Evolutionary conservation across 345 rosid genomes (phyloP).

Genomic region (Eucalyptus urophylla): DNA sequence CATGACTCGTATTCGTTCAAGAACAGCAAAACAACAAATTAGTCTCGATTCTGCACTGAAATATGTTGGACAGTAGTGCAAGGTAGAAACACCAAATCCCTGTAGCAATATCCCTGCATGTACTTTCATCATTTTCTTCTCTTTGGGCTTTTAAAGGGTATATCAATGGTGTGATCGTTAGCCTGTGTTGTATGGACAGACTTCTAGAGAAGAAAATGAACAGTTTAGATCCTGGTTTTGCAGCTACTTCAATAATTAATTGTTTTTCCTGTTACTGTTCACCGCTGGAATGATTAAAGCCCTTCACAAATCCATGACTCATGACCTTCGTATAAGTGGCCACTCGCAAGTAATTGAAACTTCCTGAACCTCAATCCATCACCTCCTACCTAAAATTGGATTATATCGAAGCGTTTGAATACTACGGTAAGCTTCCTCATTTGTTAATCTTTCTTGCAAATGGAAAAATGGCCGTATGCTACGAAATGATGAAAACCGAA

Average conservation of each 20-base stretch:
- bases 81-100: background rate
- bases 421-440: background rate
- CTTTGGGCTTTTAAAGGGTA: background rate
- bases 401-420: background rate
- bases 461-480: background rate
- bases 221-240: background rate
- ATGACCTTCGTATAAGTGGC: background rate
- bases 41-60: background rate
- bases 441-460: background rate
- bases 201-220: background rate
- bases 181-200: background rate
- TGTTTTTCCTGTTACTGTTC: background rate
- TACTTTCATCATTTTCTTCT: background rate
- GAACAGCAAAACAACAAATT: background rate
- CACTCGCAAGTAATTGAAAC: background rate
- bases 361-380: background rate
- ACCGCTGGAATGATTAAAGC: background rate
- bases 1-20: background rate
- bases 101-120: background rate
- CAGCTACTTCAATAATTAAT: background rate
- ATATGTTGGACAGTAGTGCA: background rate
- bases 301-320: background rate
- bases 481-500: background rate
- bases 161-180: background rate
- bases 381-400: background rate